Evolutionary conservation across 495 filamentous ascomycete species (phyloP), one percentile per base, ranked within the genome.

Genomic region (Lophium mytilinum): DNA sequence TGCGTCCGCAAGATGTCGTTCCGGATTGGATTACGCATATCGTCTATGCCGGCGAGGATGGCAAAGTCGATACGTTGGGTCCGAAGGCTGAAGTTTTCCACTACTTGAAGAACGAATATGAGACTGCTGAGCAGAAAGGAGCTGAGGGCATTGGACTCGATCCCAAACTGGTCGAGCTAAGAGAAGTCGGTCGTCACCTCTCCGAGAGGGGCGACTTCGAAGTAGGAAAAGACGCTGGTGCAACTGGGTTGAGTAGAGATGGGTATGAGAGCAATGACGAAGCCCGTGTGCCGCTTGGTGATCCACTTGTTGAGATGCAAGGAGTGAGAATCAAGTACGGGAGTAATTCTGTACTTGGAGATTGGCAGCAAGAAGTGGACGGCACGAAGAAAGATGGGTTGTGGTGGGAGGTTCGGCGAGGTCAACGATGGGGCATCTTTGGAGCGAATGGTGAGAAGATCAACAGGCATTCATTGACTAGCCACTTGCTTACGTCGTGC

Each of bases 21-120:
- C 93, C 93, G 0, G 80, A 85, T 4, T 98, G 93, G 93, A 86
- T 95, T 40, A 94, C 85, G 0, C 88, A 96, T 71, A 34, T 92
- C 12, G 71, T 89, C 2, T 77, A 85, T 46, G 71, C 95, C 11
- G 79, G 82, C 30, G 77, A 83, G 12, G 71, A 81, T 42, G 79
- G 81, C 24, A 72, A 78, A 36, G 67, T 93, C 17, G 71, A 78
- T 0, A 69, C 73, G 0, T 74, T 80, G 56, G 87, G 87, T 2
- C 56, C 68, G 9, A 84, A 83, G 63, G 66, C 76, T 7, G 66
- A 69, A 3, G 82, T 86, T 0, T 57, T 84, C 19, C 56, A 72
- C 10, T 63, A 73, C 30, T 56, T 86, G 45, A 70, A 71, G 40
- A 58, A 63, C 0, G 72, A 78, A 56, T 75, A 77, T 14, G 61